Conservation (phyloP, 257 asterid genomes). For the Handroanthus guayacan region DNA sequence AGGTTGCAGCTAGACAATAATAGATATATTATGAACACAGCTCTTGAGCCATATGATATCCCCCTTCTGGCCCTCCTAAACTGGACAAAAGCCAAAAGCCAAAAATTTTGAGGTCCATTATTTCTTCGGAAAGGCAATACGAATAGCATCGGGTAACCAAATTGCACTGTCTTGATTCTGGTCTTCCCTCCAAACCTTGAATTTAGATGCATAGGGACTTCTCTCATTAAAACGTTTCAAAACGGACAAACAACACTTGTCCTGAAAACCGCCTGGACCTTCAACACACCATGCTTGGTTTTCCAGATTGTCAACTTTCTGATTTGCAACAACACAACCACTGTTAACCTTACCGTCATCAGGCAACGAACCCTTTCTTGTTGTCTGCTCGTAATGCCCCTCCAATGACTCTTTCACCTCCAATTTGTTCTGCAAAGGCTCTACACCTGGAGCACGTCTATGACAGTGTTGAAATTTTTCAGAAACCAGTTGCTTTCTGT, state of each 20-base stretch:
- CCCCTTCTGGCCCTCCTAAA: neutral
- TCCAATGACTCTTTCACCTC: neutral
- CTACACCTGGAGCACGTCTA: too few relatives aligned
- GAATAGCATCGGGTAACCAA: conserved; percentile 43
- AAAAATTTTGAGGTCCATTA: conserved; percentile 12
- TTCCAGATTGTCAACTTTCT: conserved; percentile 28
- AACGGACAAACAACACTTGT: conserved; percentile 34
- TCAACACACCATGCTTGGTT: conserved; percentile 38
- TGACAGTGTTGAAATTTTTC: too few relatives aligned
- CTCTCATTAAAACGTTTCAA: conserved; percentile 43
- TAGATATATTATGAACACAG: neutral
- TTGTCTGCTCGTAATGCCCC: neutral
- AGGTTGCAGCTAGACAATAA: neutral
- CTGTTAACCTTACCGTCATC: conserved; percentile 33
- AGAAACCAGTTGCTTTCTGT: too few relatives aligned
- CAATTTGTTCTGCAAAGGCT: neutral
- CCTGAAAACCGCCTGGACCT: conserved; percentile 41
- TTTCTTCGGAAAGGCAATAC: conserved; percentile 33
- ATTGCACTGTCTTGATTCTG: conserved; percentile 48
- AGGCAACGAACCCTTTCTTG: neutral
- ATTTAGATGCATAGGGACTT: conserved; percentile 31
- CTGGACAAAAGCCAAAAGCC: conserved; percentile 9
- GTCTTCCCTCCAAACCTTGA: conserved; percentile 57
- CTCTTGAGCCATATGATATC: neutral
- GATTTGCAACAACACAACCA: conserved; percentile 30